Evolutionary conservation across 2,329 filamentous ascomycete genomes (phyloP), one percentile per base, ranked within the genome.

Genomic region (Ampelomyces quisqualis): DNA sequence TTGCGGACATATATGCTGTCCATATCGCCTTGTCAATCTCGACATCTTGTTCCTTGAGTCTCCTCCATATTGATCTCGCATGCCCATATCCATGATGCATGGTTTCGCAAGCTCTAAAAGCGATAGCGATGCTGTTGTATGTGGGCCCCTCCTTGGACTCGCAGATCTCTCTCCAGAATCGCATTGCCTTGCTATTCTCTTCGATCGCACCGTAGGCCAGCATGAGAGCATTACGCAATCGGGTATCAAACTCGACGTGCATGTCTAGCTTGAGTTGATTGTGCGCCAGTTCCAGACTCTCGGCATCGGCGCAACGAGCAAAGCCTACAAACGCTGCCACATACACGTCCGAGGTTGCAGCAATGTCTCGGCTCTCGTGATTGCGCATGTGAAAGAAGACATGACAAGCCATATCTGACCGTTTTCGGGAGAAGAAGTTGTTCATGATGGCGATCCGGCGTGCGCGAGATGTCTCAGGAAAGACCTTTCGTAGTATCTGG

Each of bases 361-460:
- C 80, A 15, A 81, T 79, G 1, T 73, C 70, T 2, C 72, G 71
- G 42, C 84, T 80, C 17, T 78, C 75, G 50, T 90, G 84, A 35
- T 85, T 78, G n/a, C 90, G 86, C 90, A 97, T 97, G 64, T 96
- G 88, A 10, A 87, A 87, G 68, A 98, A 96, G 22, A 95, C 82
- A 47, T 90, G 78, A 32, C 82, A 82, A 2, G 88, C 90, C 78
- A 96, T 90, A 58, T 97, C 90, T 9, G 88, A 77, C 8, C 90
- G 82, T 19, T 80, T 77, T 26, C 89, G 84, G 6, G 77, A 71
- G 62, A 94, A 95, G 70, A 97, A 96, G 15, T 79, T 75, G 15
- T 84, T 77, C 87, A 98, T 95, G 30, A 96, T 74, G 18, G 76
- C 69, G 10, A 84, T 81, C 7, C 91, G 85, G 34, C 79, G 75